Percentiles rank a stretch among this genome's conserved stretches.
Evolutionary conservation across 495 filamentous ascomycete genomes (phyloP).

Genomic region (Talaromyces nanjingensis): DNA sequence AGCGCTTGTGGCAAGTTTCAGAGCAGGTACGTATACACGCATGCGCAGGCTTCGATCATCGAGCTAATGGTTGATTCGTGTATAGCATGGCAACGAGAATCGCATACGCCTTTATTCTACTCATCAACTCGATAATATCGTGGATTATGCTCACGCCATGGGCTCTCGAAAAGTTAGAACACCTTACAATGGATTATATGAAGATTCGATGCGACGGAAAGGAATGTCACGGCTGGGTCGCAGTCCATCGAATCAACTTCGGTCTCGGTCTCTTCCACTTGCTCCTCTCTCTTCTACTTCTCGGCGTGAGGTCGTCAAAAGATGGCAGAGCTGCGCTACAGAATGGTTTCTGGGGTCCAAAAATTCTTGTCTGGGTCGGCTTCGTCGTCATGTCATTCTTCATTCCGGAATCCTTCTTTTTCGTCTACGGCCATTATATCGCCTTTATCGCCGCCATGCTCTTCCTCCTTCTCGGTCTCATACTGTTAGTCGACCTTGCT

Average conservation of each 20-base stretch:
- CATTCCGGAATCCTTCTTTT: constrained; percentile 92
- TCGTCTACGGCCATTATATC: constrained; percentile 92
- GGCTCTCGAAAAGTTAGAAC: constrained; percentile 91
- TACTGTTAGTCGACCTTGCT: constrained; percentile 89
- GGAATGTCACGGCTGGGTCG: constrained; percentile 89
- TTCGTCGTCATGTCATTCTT: constrained; percentile 90
- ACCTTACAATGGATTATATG: constrained; percentile 90
- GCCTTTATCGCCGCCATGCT: constrained; percentile 83
- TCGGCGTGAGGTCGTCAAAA: constrained; percentile 83
- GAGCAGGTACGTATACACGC: constrained; percentile 60
- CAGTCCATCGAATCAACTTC: constrained; percentile 96
- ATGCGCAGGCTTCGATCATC: background rate
- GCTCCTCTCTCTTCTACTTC: constrained; percentile 70
- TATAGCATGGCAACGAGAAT: constrained; percentile 90
- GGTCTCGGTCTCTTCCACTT: constrained; percentile 91
- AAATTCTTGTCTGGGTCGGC: constrained; percentile 76
- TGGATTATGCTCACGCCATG: constrained; percentile 99
- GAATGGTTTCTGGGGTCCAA: constrained; percentile 91
- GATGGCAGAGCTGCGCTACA: constrained; percentile 83
- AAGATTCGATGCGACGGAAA: constrained; percentile 85
- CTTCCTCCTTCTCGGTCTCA: constrained; percentile 86
- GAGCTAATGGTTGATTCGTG: constrained; percentile 14
- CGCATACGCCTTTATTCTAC: constrained; percentile 91
- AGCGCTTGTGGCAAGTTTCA: constrained; percentile 93
- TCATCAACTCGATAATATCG: constrained; percentile 91